Evolutionary conservation across 345 rosid genomes (phyloP), one percentile per base, ranked within the genome.

Genomic region (Heritiera fomes): DNA sequence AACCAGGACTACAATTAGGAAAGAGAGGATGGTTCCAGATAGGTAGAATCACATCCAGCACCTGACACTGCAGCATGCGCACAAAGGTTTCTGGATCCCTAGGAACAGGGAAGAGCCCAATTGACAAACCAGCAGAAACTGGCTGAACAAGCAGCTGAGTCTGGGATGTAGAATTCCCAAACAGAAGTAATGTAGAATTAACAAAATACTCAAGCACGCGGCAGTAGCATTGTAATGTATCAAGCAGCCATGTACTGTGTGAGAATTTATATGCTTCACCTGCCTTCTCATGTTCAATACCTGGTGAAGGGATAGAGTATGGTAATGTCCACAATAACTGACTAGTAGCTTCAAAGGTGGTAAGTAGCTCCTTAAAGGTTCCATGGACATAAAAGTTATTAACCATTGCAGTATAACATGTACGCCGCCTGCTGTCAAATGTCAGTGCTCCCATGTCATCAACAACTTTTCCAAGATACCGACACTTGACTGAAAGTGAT

Each of bases 341-440:
- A 81, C 97, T 92, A 14, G 99, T 95, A 63, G 98, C 99, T 85
- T 92, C 98, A 87, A 95, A 95, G 60, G 99, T 95, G 70, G 93
- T 91, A 18, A 95, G 93, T 71, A 95, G 85, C 82, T 95, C 94
- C 89, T 83, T 95, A 60, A 95, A 93, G 58, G 99, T 91, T 79
- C 90, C 99, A 83, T 92, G 92, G 62, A 92, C 99, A 84, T 95
- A 95, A 77, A 95, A 93, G 75, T 92, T 93, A 84, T 95, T 93
- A 64, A 95, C 87, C 94, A 95, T 95, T 83, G 91, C 83, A 64
- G 99, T 84, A 81, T 90, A 89, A 84, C 98, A 92, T 56, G 96
- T 91, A 73, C 91, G 91, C 67, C 97, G 86, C 81, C 94, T 90
- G 82, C 87, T 85, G 85, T 95, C 99, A 87, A 92, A 93, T 75